Evolutionary conservation across 768 basidiomycete genomes (phyloP), one percentile per base, ranked within the genome.

Genomic region (Tricholoma flavovirens): DNA sequence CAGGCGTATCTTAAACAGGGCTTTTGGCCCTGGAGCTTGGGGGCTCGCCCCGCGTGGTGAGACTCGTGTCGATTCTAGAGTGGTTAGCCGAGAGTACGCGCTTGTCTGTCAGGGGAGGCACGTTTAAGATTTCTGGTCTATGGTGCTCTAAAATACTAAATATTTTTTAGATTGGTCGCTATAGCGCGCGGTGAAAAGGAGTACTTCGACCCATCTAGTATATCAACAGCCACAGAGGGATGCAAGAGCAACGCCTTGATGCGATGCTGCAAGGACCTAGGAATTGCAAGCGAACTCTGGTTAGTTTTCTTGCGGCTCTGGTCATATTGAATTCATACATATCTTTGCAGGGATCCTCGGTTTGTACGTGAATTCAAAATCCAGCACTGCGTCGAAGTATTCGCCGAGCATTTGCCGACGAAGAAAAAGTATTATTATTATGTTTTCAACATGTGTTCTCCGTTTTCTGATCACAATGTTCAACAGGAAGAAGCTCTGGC

Each of bases 21-120:
- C 96, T 0, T 98, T 98, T 64, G 94, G 96, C 10, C 96, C 96
- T 17, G 96, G 96, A 6, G 94, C 87, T 5, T 98, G 96, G 96
- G 96, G 96, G 10, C 81, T 98, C 45, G 96, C 95, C 11, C 96
- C 96, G 1, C 81, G 96, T 12, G 86, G 89, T 45, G 92, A 96
- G 71, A 94, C 92, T 5, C 90, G 93, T 62, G 90, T 98, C 8
- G 83, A 88, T 0, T 87, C 89, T 2, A 89, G 83, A 67, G 78
- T 95, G 51, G 94, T 98, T 38, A 93, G 90, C 64, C 75, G 96
- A 51, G 96, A 98, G 69, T 98, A 96, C 74, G 96, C 91, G 0
- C 80, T 98, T 32, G 89, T 98, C 17, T 97, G 93, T 65, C 80
- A 93, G 32, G 96, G 96, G 51, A 73, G 95, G 93, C 93, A 24